Percentiles rank a stretch among this genome's conserved stretches.
Evolutionary conservation across 176 grass and related monocot species (phyloP).

Genomic region (Pontederia paniculata): DNA sequence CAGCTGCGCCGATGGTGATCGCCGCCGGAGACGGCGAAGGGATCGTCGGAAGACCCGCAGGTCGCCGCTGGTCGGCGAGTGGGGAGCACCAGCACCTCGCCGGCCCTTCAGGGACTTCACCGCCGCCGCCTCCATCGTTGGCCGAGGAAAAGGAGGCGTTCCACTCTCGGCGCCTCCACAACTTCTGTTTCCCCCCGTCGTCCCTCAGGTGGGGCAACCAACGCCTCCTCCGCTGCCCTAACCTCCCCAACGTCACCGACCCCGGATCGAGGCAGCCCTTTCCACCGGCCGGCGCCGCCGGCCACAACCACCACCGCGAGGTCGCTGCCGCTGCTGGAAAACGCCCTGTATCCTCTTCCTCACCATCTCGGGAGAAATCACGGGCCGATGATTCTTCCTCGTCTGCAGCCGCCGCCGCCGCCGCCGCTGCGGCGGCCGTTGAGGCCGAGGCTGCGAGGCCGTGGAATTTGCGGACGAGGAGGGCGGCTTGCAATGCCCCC

Average conservation of each 20-base stretch:
- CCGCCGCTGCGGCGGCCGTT: neutral
- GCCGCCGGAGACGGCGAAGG: neutral
- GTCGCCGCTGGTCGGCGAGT: no score
- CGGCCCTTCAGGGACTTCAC: neutral
- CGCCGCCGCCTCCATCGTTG: neutral
- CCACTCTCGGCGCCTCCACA: conserved; percentile 11
- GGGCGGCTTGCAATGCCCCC: conserved; percentile 12
- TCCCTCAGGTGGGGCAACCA: conserved; percentile 9
- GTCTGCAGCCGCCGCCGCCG: no score
- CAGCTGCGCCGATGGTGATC: neutral
- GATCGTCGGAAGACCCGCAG: neutral
- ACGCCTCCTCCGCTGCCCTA: conserved; percentile 8
- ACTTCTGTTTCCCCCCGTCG: conserved; percentile 6
- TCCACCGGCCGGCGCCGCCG: no score
- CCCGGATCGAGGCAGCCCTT: no score
- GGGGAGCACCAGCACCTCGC: neutral
- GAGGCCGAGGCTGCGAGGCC: neutral
- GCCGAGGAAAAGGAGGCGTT: no score
- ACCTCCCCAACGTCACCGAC: neutral
- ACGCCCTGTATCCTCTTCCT: no score
- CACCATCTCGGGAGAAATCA: no score
- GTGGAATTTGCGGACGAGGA: conserved; percentile 18
- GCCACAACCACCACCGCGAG: no score
- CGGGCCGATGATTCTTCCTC: no score
- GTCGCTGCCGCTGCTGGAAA: no score